Conservation (phyloP, 2,329 filamentous ascomycete genomes). For the Calonectria honghensis region DNA sequence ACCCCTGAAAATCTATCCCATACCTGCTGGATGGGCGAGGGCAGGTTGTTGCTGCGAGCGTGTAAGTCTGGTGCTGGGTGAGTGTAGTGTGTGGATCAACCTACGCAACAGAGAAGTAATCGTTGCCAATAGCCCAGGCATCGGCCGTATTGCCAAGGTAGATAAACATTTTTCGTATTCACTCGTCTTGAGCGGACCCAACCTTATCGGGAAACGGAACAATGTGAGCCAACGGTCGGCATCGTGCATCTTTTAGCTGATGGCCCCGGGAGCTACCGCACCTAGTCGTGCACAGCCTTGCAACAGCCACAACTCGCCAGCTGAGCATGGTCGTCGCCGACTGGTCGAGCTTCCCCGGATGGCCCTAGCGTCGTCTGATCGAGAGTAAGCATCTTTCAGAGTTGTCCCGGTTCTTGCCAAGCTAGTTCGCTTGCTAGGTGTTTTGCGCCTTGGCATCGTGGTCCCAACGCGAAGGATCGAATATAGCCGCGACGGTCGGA, state of each 20-base stretch:
- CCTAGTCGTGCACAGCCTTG: neutral
- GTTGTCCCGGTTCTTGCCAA: neutral
- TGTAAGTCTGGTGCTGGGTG: constrained; percentile 10
- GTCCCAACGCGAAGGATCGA: neutral
- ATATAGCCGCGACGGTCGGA: neutral
- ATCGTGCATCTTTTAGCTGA: constrained; percentile 25
- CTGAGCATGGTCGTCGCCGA: neutral
- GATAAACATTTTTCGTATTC: constrained; percentile 33
- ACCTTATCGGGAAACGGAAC: neutral
- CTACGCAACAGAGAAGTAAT: constrained; percentile 40
- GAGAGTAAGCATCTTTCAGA: constrained; percentile 7
- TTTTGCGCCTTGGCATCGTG: neutral
- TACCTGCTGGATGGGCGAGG: constrained; percentile 35
- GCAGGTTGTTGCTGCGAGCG: constrained; percentile 33
- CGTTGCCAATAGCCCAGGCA: constrained; percentile 43
- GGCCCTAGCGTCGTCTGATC: neutral
- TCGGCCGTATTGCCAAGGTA: constrained; percentile 37
- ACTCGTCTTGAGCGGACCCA: neutral
- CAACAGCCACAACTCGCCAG: constrained; percentile 8
- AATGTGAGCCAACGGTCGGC: constrained; percentile 3
- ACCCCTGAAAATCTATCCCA: constrained; percentile 38
- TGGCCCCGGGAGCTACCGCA: neutral
- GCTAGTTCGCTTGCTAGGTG: neutral
- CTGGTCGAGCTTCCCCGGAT: neutral
- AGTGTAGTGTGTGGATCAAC: neutral